Conservation (phyloP, 495 filamentous ascomycete species). For the Xylaria venustula region DNA sequence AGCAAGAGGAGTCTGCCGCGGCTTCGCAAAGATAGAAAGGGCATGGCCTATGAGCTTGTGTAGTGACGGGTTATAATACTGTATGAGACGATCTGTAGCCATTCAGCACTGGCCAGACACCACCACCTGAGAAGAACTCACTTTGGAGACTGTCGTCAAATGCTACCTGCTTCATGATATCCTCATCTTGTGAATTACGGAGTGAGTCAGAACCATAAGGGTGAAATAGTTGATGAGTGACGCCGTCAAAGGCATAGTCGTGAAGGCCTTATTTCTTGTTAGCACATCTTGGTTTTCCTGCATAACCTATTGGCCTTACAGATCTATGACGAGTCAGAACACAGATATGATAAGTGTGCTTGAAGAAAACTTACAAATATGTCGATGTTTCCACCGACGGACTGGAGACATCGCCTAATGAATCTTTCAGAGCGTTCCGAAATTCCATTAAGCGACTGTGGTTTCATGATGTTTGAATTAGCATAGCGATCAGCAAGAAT, state of each 20-base stretch:
- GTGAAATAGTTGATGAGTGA: conserved; percentile 64
- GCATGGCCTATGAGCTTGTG: conserved; percentile 37
- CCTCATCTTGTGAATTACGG: conserved; percentile 45
- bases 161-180: conserved; percentile 64
- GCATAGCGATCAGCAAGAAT: conserved; percentile 64
- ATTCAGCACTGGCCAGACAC: not conserved
- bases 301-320: not conserved
- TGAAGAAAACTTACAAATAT: conserved; percentile 48
- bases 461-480: conserved; percentile 61
- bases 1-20: conserved; percentile 45
- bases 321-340: conserved; percentile 16
- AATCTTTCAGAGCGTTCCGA: conserved; percentile 53
- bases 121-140: conserved; percentile 24
- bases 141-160: conserved; percentile 65
- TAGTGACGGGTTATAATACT: conserved; percentile 39
- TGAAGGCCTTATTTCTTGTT: conserved; percentile 39
- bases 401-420: conserved; percentile 45
- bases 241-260: conserved; percentile 65
- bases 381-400: conserved; percentile 47
- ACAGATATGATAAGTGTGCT: not conserved
- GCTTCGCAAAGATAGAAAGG: conserved; percentile 42
- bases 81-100: conserved; percentile 38
- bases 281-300: not conserved
- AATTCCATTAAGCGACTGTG: conserved; percentile 52
- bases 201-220: conserved; percentile 60